Evolutionary conservation across 1,139 yeast genomes (phyloP), one percentile per base, ranked within the genome.

Genomic region (Sugiyamaella sp.): DNA sequence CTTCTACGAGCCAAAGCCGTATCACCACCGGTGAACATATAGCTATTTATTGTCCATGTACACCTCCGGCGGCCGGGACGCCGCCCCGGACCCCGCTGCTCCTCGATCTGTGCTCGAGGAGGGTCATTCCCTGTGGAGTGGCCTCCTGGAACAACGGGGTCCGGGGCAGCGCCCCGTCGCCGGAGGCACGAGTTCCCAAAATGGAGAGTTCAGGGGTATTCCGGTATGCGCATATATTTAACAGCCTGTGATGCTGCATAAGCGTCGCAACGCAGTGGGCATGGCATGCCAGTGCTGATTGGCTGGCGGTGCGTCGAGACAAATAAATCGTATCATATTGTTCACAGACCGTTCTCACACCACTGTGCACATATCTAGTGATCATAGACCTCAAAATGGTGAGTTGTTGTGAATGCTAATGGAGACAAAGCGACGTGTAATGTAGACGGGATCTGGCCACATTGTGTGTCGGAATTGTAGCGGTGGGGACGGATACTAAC

Each of bases 1-100:
- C 32, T 48, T 48, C 35, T 22, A 24, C n/a, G 51, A 48, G 16
- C 21, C 46, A 3, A 46, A 29, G 39, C 37, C 50, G n/a, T 46
- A 38, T 29, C 44, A 46, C 29, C 50, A 46, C 39, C n/a, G 44
- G 24, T 46, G 29, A 37, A 22, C 19, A 17, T 42, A 19, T 25
- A 42, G 20, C 16, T 27, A 19, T 8, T 10, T 29, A 29, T 43
- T 19, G 8, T 12, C 25, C 33, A 21, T 41, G 22, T 25, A 41
- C 25, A 22, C 19, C 22, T 2, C 32, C n/a, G n/a, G n/a, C n/a
- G n/a, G n/a, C n/a, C n/a, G n/a, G n/a, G n/a, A n/a, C n/a, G n/a
- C n/a, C n/a, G n/a, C n/a, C n/a, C n/a, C n/a, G n/a, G n/a, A n/a
- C n/a, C n/a, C n/a, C n/a, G n/a, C n/a, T n/a, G n/a, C n/a, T n/a